Evolutionary conservation across 2,329 filamentous ascomycete species (phyloP).

Genomic region (Trichoderma citrinoviride): DNA sequence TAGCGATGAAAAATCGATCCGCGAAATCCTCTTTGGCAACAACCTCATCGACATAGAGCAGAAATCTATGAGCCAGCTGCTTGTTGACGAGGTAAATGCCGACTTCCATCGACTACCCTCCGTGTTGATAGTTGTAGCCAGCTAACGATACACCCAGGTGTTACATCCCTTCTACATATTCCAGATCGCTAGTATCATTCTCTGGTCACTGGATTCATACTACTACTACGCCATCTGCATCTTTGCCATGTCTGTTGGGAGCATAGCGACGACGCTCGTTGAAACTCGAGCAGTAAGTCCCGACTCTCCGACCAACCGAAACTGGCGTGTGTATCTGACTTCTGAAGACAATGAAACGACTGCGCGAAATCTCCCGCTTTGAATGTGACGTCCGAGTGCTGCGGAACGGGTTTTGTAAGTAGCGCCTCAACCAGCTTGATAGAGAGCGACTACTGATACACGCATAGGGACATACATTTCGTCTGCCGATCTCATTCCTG

Average conservation of each 20-base stretch:
- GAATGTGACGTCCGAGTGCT: conserved; percentile 94
- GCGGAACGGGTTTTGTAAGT: conserved; percentile 86
- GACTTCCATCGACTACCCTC: too few relatives aligned
- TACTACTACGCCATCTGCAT: conserved; percentile 98
- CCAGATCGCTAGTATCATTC: conserved; percentile 86
- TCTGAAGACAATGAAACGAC: conserved; percentile 74
- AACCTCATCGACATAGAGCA: conserved; percentile 93
- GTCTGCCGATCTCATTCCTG: conserved; percentile 86
- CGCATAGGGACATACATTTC: conserved; percentile 69
- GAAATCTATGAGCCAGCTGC: conserved; percentile 76
- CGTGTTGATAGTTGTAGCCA: too few relatives aligned
- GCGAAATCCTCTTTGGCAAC: conserved; percentile 82
- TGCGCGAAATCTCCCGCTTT: conserved; percentile 89
- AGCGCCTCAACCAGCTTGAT: background rate
- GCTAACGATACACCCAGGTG: conserved; percentile 50
- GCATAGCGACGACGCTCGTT: conserved; percentile 82
- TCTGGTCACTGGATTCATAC: conserved; percentile 95
- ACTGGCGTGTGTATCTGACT: conserved; percentile 7
- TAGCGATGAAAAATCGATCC: conserved; percentile 78
- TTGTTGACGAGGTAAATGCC: conserved; percentile 73
- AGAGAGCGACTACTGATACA: background rate
- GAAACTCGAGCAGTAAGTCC: conserved; percentile 75
- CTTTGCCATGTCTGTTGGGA: conserved; percentile 89
- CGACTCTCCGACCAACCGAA: background rate
- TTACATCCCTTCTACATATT: conserved; percentile 99